Base-by-base conservation (phyloP, 2,329 filamentous ascomycete genomes). In the Myotisia sp. region DNA sequence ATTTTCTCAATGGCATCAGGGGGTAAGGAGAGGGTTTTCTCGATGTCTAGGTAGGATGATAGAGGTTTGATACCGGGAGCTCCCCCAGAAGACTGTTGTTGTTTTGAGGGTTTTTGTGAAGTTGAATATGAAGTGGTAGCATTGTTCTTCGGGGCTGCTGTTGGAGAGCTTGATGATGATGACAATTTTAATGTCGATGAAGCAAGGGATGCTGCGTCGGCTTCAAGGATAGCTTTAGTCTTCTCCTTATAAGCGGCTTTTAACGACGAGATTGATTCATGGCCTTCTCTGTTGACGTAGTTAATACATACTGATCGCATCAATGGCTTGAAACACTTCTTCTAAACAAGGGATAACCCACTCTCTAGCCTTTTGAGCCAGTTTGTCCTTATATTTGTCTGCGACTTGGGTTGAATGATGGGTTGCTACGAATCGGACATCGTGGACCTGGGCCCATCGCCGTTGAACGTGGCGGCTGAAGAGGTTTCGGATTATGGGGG, bases 381-480 rank as follows among this genome's bases (percentile, higher is more conserved):
- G 76, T 64, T 93, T 93, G 37, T 78, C 71, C 47, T 73, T 74
- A 64, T 98, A 98, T 58, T 82, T 92, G 44, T 92, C 84, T 43
- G 82, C 54, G 24, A 94, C 65, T 47, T 70, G 68, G 16, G 52
- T 55, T 29, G 76, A 68, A 37, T 73, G 72, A 41, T 85, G 81
- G 10, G 84, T 90, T 41, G 79, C 79, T 29, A 93, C 71, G 65
- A 87, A 92, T 44, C 86, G 83, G 30, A 92, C 76, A 58, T 94
- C 83, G 57, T 92, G 83, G 19, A 94, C 85, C 49, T 83, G 83
- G 2, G 87, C 87, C 79, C 83, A 92, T 54, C 86, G 75, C 37
- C 78, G 74, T 58, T 94, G 87, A 4, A 39, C 33, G 18, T 30
- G 28, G 12, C 29, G 24, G 17, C 29, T 26, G 8, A 42, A 20